Percentiles rank a stretch among this genome's conserved stretches.
phyloP scores from a whole-genome alignment of 2,329 filamentous ascomycete genomes.

The Fusarium tanahbumbuense region DNA sequence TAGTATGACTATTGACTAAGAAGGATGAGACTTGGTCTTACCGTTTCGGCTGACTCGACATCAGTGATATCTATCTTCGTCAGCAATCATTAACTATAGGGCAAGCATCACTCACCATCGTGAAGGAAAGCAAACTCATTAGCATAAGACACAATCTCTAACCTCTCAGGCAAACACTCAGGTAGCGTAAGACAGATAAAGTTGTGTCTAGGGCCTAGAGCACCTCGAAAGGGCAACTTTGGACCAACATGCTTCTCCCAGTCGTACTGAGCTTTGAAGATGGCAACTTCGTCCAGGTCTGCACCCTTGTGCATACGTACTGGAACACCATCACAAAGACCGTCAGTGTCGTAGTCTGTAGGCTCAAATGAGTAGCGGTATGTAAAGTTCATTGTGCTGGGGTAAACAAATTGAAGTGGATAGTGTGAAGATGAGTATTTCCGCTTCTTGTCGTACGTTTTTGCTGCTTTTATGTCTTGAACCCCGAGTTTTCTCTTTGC shows the following conservation, averaged over 20 bases:
- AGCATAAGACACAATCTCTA: background rate
- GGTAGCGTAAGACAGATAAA: background rate
- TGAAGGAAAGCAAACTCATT: background rate
- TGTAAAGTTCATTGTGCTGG: conserved; percentile 5
- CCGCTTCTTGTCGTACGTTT: background rate
- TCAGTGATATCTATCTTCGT: background rate
- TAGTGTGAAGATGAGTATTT: background rate
- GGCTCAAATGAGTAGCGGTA: conserved; percentile 3
- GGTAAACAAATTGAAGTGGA: background rate
- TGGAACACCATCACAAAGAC: conserved; percentile 4
- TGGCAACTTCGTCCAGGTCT: conserved; percentile 1
- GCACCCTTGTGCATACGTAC: conserved; percentile 2
- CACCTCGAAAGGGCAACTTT: background rate
- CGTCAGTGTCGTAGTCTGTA: conserved; percentile 5
- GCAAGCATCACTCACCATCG: background rate
- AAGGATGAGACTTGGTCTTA: background rate
- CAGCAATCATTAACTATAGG: too few relatives aligned
- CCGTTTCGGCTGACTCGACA: background rate
- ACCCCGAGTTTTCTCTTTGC: background rate
- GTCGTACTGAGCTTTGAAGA: conserved; percentile 3
- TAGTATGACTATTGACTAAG: background rate
- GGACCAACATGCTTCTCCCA: conserved; percentile 7
- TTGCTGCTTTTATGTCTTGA: background rate
- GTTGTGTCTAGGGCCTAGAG: background rate
- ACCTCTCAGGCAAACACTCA: background rate